Evolutionary conservation across 768 basidiomycete genomes (phyloP).

Genomic region (Coprinopsis marcescibilis): DNA sequence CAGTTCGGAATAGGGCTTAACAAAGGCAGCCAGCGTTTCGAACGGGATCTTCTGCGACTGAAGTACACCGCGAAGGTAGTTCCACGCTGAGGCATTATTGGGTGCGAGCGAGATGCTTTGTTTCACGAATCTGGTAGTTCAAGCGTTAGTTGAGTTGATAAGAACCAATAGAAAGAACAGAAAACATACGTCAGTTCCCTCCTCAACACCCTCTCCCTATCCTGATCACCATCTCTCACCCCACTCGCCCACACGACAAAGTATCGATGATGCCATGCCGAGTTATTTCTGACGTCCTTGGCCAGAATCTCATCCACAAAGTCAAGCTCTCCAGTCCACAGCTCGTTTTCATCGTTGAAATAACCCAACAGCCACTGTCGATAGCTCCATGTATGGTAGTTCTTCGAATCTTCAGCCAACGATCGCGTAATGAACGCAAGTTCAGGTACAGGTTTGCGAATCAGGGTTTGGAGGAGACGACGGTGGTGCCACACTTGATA

Average conservation of each 20-base stretch:
- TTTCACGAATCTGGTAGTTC: constrained; percentile 61
- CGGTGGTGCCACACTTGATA: constrained; percentile 99
- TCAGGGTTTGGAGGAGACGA: constrained; percentile 60
- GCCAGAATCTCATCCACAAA: constrained; percentile 67
- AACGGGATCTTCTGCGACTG: constrained; percentile 56
- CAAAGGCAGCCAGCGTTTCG: constrained; percentile 50
- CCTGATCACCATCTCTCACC: constrained; percentile 54
- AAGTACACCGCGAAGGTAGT: constrained; percentile 87
- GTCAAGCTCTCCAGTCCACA: constrained; percentile 73
- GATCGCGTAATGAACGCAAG: constrained; percentile 73
- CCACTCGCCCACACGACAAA: constrained; percentile 77
- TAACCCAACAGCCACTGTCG: constrained; percentile 90
- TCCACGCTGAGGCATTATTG: constrained; percentile 95
- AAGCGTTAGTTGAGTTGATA: neutral
- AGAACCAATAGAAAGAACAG: constrained; percentile 6
- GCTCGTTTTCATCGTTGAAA: constrained; percentile 61
- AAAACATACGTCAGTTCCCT: constrained; percentile 70
- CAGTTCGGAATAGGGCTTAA: constrained; percentile 53
- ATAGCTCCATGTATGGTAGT: constrained; percentile 99
- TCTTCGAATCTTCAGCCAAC: constrained; percentile 80
- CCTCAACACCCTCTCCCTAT: constrained; percentile 51
- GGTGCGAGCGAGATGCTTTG: constrained; percentile 80
- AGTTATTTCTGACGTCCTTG: constrained; percentile 88
- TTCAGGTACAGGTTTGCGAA: constrained; percentile 55
- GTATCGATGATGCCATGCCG: constrained; percentile 95